phyloP scores from a whole-genome alignment of 495 filamentous ascomycete species.

The Friedmanniomyces endolithicus region DNA sequence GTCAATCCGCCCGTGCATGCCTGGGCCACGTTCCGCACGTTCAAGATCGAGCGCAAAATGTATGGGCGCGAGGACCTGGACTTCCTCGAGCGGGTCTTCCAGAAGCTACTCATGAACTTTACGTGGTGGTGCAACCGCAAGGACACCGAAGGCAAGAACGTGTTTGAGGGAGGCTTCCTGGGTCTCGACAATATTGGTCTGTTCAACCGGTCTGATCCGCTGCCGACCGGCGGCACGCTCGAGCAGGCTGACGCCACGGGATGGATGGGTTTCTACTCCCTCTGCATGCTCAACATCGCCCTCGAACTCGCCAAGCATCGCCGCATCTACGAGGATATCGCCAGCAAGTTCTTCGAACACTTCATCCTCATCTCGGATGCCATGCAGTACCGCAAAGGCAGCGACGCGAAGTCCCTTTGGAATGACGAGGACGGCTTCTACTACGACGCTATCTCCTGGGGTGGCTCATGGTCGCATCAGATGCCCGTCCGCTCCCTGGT shows the following conservation, averaged over 20 bases:
- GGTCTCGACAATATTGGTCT: conserved; percentile 93
- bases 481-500: conserved; percentile 85
- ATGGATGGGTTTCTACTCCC: conserved; percentile 96
- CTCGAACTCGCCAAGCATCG: conserved; percentile 89
- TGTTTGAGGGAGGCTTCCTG: conserved; percentile 95
- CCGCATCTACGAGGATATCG: conserved; percentile 95
- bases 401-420: conserved; percentile 77
- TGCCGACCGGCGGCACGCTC: conserved; percentile 82
- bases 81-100: conserved; percentile 91
- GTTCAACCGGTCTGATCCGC: conserved; percentile 94
- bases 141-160: conserved; percentile 83
- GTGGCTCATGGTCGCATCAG: conserved; percentile 82
- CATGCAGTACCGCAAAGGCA: conserved; percentile 78
- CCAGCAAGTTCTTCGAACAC: conserved; percentile 96
- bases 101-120: conserved; percentile 90
- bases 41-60: conserved; percentile 96
- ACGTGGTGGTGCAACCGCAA: conserved; percentile 99
- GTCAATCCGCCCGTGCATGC: conserved; percentile 95
- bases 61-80: conserved; percentile 90
- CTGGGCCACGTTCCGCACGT: conserved; percentile 86
- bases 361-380: conserved; percentile 96
- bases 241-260: conserved; percentile 96
- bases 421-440: conserved; percentile 93
- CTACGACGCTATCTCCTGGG: conserved; percentile 95
- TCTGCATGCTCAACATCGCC: conserved; percentile 93